Evolutionary conservation across 2,329 filamentous ascomycete species (phyloP).

Genomic region (Ceratocystiopsis brevicomis): DNA sequence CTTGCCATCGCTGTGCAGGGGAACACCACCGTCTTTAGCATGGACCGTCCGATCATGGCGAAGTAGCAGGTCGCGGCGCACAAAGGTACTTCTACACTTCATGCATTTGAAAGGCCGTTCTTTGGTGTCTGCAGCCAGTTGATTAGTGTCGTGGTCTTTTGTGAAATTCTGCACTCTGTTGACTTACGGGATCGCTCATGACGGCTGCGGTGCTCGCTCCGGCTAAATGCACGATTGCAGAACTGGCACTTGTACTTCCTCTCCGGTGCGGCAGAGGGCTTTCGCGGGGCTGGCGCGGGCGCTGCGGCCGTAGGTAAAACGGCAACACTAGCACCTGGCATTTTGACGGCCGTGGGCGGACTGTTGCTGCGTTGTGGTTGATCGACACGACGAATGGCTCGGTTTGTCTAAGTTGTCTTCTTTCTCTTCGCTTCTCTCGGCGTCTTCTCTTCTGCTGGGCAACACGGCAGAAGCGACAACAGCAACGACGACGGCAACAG

Average conservation of each 20-base stretch:
- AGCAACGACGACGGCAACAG: conserved; percentile 14
- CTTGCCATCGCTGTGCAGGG: conserved; percentile 86
- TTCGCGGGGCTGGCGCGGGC: conserved; percentile 55
- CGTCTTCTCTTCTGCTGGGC: conserved; percentile 1
- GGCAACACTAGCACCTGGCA: conserved; percentile 54
- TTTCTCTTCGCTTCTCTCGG: neutral
- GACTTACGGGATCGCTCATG: conserved; percentile 96
- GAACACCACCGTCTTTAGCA: conserved; percentile 89
- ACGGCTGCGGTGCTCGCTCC: conserved; percentile 89
- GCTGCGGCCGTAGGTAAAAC: conserved; percentile 42
- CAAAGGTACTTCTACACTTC: conserved; percentile 96
- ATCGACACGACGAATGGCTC: neutral
- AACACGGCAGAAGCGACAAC: conserved; percentile 10
- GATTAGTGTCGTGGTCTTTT: no score
- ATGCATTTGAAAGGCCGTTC: conserved; percentile 96
- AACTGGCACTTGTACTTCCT: conserved; percentile 99
- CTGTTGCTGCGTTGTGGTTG: conserved; percentile 5
- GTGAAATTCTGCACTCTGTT: neutral
- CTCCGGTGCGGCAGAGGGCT: conserved; percentile 62
- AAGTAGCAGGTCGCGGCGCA: conserved; percentile 86
- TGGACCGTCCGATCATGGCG: conserved; percentile 97
- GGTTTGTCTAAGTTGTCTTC: neutral
- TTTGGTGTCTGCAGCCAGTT: conserved; percentile 61
- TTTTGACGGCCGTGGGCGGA: conserved; percentile 26
- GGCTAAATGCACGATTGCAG: conserved; percentile 90